Percentiles rank a stretch among this genome's conserved stretches.
These are phyloP conservation scores for Escovopsis weberi DNA, from an alignment of 2,329 filamentous ascomycete genomes.

Conservation along the genomic window DNA sequence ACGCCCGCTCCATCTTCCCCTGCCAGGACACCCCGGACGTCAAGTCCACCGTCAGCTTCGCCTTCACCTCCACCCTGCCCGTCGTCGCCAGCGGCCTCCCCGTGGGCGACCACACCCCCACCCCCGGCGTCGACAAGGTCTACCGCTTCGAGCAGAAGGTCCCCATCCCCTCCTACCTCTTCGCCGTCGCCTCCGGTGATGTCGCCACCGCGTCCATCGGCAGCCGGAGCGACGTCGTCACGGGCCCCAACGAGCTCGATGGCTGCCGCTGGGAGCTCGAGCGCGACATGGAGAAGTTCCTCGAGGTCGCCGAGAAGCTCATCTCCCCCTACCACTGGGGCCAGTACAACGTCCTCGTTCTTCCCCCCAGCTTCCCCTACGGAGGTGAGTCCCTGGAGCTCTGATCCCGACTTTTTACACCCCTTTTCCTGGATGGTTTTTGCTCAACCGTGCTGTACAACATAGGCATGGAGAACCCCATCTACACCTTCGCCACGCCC, in stretches of 20 bases:
- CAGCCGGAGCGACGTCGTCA: constrained; percentile 69
- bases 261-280: constrained; percentile 86
- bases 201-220: constrained; percentile 77
- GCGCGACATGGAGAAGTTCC: constrained; percentile 79
- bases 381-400: constrained; percentile 39
- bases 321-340: constrained; percentile 89
- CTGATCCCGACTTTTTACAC: background rate
- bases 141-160: constrained; percentile 85
- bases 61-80: constrained; percentile 70
- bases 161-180: constrained; percentile 87
- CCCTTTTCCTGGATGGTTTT: too few relatives aligned
- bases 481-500: constrained; percentile 90
- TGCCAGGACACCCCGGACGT: constrained; percentile 97
- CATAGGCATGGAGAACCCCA: constrained; percentile 72
- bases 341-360: constrained; percentile 82
- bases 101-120: constrained; percentile 28
- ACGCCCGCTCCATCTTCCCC: constrained; percentile 84
- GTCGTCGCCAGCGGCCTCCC: constrained; percentile 82
- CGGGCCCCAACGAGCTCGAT: constrained; percentile 73
- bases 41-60: constrained; percentile 89
- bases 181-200: constrained; percentile 80
- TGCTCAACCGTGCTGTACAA: background rate
- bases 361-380: constrained; percentile 83
- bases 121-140: constrained; percentile 38
- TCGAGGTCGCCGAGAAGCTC: constrained; percentile 67